These are phyloP conservation scores for Leucosporidium yakuticum DNA, from an alignment of 768 basidiomycete genomes.

Conservation along the genomic window DNA sequence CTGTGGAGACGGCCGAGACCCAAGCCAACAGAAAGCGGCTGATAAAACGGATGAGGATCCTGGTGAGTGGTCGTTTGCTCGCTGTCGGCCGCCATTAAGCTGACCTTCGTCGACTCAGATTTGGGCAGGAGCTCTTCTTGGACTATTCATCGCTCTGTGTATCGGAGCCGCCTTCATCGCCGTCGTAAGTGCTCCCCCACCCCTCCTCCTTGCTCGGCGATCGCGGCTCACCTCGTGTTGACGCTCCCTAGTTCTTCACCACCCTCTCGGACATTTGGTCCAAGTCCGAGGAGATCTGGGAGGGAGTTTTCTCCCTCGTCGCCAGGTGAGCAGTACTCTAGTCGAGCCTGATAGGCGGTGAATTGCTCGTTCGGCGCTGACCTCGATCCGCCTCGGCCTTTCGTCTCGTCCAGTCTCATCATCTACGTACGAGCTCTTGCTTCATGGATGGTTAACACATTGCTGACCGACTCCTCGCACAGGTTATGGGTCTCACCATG, in stretches of 20 bases:
- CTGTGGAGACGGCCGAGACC: background rate
- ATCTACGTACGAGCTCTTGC: no score
- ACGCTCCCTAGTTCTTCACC: conserved; percentile 63
- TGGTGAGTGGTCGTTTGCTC: background rate
- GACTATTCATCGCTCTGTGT: conserved; percentile 40
- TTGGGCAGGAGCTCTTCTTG: conserved; percentile 49
- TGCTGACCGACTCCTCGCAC: conserved; percentile 16
- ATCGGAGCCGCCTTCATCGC: background rate
- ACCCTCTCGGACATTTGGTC: conserved; percentile 75
- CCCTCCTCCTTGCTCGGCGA: no score
- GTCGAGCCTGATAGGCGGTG: no score
- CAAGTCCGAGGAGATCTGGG: conserved; percentile 81
- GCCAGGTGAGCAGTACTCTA: conserved; percentile 37
- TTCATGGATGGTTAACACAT: no score
- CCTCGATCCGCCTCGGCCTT: no score
- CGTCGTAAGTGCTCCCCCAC: conserved; percentile 52
- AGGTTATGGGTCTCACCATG: conserved; percentile 84
- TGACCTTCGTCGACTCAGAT: conserved; percentile 24
- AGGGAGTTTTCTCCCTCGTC: conserved; percentile 57
- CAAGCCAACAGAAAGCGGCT: conserved; percentile 5
- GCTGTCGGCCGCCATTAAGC: conserved; percentile 31
- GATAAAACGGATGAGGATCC: background rate
- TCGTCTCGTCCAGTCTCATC: no score
- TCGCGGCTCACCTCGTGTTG: no score
- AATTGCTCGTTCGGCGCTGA: no score